Evolutionary conservation across 805 yeast genomes (phyloP), one percentile per base, ranked within the genome.

Genomic region (Wickerhamomyces tratensis): DNA sequence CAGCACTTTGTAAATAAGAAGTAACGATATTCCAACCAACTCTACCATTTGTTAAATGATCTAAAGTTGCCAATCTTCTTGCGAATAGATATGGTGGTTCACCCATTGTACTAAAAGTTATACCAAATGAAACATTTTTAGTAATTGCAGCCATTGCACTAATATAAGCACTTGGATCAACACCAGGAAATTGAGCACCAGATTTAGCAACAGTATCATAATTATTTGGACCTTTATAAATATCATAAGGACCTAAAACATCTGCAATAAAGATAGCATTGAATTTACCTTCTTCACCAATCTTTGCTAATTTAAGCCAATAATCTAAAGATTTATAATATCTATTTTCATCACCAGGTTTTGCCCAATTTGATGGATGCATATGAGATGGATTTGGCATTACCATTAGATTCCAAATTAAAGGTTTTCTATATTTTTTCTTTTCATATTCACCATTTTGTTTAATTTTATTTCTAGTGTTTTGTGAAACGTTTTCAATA

Each of bases 1-100:
- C 63, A 14, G 67, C 65, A 46, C 62, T 53, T 37, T 63, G 64
- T 40, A 65, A 50, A 40, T 66, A 64, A 5, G 68, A 61, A 20
- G 67, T 56, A 13, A 67, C 72, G 8, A 67, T 59, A 44, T 67
- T 67, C 72, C 72, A 67, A 15, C 69, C 72, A 40, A 67, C 45
- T 45, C 72, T 51, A 14, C 72, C 72, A 15, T 55, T 51, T 9
- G 67, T 61, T 41, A 67, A 54, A 46, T 66, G 69, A 45, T 67
- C 71, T 34, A 66, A 53, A 1, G 71, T 63, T 7, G 69, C 65
- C 36, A 66, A 46, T 40, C 71, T 50, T 50, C 69, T 54, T 10
- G 67, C 61, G 33, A 66, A 60, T 42, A 54, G 65, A 39, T 61
- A 67, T 0, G 71, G 71, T n/a, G 57, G 59, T 40, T 68, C 71